Base-by-base conservation (phyloP, 1,284 basidiomycete species). In the Rhodotorula mucilaginosa region DNA sequence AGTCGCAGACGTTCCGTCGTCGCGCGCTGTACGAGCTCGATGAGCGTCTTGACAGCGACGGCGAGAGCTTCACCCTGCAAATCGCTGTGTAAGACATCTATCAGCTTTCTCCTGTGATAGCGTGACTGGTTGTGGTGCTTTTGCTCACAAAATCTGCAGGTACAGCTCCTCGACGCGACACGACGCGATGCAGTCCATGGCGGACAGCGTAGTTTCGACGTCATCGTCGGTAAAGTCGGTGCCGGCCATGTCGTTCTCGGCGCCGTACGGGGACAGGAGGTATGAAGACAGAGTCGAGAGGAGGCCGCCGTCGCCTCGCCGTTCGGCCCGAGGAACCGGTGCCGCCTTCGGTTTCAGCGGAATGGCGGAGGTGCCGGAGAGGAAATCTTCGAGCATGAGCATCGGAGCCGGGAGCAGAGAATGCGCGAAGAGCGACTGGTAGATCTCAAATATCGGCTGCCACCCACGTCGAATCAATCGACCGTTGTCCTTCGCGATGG, bases 401-500 rank as follows among this genome's bases (percentile, higher is more conserved):
- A 99, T 91, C 65, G 88, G 85, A 7, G 85, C 86, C 0, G 94
- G 95, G 31, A 99, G 84, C 44, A 99, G 85, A 5, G 93, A 95
- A 80, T 97, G 91, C 58, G 96, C 83, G 82, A 99, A 99, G 34
- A 99, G 84, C 49, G 94, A 97, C 79, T 96, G 91, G 82, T 97
- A 94, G 88, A 99, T 97, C 81, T 97, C 95, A 78, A 99, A 97
- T 69, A 99, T 93, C 89, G 93, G 80, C 62, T 34, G 59, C 97
- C 97, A 99, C 23, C 96, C 94, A 80, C 93, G 90, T 51, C 94
- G 88, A 67, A 99, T 87, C 29, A 60, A 70, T 7, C 93, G 90
- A n/a, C 92, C 93, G 80, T 98, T 95, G 13, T 94, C 92, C 78
- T 98, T 97, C 23, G 97, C 93, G 67, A 99, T 97, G 70, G 95